Base-by-base conservation (phyloP, 306 rosid species). In the Hippophae gyantsensis region DNA sequence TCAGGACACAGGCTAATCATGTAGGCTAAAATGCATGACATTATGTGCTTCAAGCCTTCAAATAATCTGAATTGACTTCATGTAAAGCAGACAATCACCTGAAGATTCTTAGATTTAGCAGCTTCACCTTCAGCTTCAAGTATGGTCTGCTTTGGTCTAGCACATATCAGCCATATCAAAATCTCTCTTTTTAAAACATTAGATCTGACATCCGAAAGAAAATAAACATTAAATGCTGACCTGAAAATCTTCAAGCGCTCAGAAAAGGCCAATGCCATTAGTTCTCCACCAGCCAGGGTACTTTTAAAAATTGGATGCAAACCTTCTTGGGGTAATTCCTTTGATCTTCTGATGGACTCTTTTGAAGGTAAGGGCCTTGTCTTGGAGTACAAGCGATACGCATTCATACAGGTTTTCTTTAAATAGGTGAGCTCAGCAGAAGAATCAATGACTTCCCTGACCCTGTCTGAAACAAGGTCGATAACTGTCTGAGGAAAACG, bases 111-210 rank as follows among this genome's bases (percentile, higher is more conserved):
- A 50, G 87, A 83, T 61, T 81, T 87, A 49, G 94, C 83, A 66
- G 87, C 81, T 75, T 83, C 90, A 45, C 98, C 96, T 81, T 90
- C 96, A 66, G 98, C 79, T 82, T 92, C 98, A 75, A 92, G 78
- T 58, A 92, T 72, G 58, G 96, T 87, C 70, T 85, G 95, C 87
- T 92, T 88, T 60, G 95, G 89, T 79, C 98, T 92, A 73, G 66
- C 49, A 77, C 60, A 73, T 65, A 56, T 63, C 38, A 72, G 48
- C 46, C 46, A 68, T 47, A 69, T 40, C 55, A 68, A 54, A 43
- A 56, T 18, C 48, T 45, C 25, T 32, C 38, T 32, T 32, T 32
- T 32, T 32, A 61, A 12, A 61, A 43, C 32, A 50, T 60, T 27
- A 52, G 71, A 48, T 45, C 48, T 58, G 54, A 47, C 50, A 66